Evolutionary conservation across 805 yeast genomes (phyloP).

Genomic region (Starmerella floris): DNA sequence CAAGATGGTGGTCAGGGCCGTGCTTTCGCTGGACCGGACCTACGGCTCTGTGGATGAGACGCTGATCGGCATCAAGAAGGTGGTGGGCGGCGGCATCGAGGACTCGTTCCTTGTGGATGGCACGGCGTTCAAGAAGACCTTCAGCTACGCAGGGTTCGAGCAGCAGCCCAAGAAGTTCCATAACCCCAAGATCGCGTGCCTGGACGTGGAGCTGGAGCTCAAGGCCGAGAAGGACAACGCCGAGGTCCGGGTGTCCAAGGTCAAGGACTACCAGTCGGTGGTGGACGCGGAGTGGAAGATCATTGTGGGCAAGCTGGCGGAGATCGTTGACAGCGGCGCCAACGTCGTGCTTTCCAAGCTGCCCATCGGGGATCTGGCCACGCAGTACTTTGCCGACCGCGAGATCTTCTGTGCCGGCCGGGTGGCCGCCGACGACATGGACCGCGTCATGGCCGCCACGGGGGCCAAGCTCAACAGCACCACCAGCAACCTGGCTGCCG

Average conservation of each 20-base stretch:
- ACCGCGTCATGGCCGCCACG: conserved; percentile 81
- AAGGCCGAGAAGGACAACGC: conserved; percentile 99
- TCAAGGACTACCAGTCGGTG: conserved; percentile 82
- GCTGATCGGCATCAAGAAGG: conserved; percentile 85
- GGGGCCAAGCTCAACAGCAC: conserved; percentile 79
- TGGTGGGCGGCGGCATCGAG: conserved; percentile 93
- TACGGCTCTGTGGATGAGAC: conserved; percentile 63
- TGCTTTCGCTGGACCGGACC: conserved; percentile 60
- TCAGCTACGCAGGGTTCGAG: conserved; percentile 96
- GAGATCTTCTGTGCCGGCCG: conserved; percentile 95
- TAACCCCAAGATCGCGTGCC: conserved; percentile 67
- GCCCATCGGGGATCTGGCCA: conserved; percentile 98
- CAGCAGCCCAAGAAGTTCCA: conserved; percentile 85
- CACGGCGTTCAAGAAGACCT: conserved; percentile 94
- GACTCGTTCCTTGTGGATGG: conserved; percentile 83
- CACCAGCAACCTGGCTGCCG: conserved; percentile 45
- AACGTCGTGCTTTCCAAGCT: conserved; percentile 83
- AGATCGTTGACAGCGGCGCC: conserved; percentile 75
- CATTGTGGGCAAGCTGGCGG: conserved; percentile 71
- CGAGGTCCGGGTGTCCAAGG: conserved; percentile 90
- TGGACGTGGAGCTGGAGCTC: conserved; percentile 88
- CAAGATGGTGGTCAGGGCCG: conserved; percentile 94
- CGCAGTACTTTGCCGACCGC: conserved; percentile 94
- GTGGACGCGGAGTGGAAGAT: conserved; percentile 99
- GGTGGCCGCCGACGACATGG: conserved; percentile 78